Conservation (phyloP, 495 filamentous ascomycete species). For the Xylaria scruposa region DNA sequence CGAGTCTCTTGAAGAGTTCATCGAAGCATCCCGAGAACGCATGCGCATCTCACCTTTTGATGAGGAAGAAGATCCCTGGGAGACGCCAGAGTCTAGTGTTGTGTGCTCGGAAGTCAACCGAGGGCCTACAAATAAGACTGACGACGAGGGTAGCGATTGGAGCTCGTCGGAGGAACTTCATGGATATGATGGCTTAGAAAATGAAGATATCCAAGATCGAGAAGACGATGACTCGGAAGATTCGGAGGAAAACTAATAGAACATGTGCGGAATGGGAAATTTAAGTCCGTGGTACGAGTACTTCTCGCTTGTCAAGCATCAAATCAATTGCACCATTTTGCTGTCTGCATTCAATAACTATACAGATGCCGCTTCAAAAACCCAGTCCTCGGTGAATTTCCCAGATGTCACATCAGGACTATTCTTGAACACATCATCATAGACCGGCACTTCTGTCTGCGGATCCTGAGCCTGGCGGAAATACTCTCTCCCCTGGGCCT, state of each 20-base stretch:
- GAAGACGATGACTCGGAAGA: constrained; percentile 6
- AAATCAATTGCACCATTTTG: background rate
- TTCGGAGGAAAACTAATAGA: constrained; percentile 3
- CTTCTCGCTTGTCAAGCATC: background rate
- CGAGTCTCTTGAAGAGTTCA: constrained; percentile 14
- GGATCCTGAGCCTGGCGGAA: constrained; percentile 50
- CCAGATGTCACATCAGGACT: constrained; percentile 44
- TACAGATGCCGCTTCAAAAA: constrained; percentile 25
- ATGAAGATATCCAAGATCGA: background rate
- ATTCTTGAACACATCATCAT: constrained; percentile 51
- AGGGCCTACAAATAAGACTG: no score
- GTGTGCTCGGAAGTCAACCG: background rate
- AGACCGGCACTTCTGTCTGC: constrained; percentile 44
- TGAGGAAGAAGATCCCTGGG: background rate
- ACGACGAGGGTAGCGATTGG: background rate
- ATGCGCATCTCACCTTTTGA: constrained; percentile 11
- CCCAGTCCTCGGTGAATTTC: constrained; percentile 48
- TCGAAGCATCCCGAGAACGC: constrained; percentile 6
- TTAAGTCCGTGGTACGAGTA: background rate
- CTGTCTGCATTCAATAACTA: background rate
- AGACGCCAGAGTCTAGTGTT: background rate
- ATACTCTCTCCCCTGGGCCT: constrained; percentile 42
- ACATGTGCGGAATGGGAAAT: background rate
- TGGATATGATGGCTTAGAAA: background rate
- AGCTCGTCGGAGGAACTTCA: background rate